Evolutionary conservation across 2,329 filamentous ascomycete genomes (phyloP).

Genomic region (Pseudocercospora fuligena): DNA sequence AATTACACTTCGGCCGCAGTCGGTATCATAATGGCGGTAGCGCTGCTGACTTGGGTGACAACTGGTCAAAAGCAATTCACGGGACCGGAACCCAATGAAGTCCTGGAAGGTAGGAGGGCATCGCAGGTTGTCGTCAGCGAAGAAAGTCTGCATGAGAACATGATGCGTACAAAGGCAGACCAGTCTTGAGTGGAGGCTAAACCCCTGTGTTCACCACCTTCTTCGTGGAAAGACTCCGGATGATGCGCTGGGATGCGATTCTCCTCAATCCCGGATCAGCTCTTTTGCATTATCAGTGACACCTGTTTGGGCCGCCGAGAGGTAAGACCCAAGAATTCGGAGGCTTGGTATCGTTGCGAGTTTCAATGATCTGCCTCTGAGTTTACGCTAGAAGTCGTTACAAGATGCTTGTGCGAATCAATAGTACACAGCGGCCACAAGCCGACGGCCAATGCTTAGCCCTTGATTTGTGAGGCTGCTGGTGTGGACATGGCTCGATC

Average conservation of each 20-base stretch:
- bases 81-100: slow-evolving; percentile 44
- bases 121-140: slow-evolving; percentile 15
- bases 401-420: slow-evolving; percentile 5
- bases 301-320: slow-evolving; percentile 13
- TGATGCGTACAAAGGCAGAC: slow-evolving; percentile 6
- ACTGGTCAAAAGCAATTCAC: slow-evolving; percentile 57
- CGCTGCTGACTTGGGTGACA: slow-evolving; percentile 57
- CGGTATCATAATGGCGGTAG: slow-evolving; percentile 59
- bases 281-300: slow-evolving; percentile 11
- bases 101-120: slow-evolving; percentile 10
- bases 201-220: neutral
- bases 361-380: slow-evolving; percentile 14
- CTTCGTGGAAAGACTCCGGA: slow-evolving; percentile 6
- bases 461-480: neutral
- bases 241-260: slow-evolving; percentile 21
- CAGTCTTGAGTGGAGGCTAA: neutral
- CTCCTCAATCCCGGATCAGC: slow-evolving; percentile 12
- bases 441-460: neutral
- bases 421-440: neutral
- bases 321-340: slow-evolving; percentile 12
- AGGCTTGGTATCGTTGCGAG: slow-evolving; percentile 11
- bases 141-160: slow-evolving; percentile 7
- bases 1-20: slow-evolving; percentile 64
- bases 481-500: slow-evolving; percentile 1
- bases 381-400: slow-evolving; percentile 17